These are phyloP conservation scores for Pisolithus thermaeus DNA, from an alignment of 1,284 basidiomycete genomes.

Conservation along the genomic window DNA sequence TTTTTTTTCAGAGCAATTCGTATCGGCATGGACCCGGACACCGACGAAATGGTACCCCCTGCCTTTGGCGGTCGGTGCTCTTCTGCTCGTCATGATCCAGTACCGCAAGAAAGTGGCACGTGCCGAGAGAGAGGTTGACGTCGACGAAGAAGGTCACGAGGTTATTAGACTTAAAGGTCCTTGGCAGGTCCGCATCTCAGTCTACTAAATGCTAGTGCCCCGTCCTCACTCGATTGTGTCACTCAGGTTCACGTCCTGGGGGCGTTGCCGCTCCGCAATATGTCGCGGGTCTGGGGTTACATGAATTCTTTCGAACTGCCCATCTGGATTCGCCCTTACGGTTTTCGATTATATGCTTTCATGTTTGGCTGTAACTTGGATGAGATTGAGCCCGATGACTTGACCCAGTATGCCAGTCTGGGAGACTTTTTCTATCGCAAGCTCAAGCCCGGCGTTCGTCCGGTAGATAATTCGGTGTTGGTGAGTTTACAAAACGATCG, in stretches of 20 bases:
- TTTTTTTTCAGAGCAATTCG: slow-evolving; percentile 38
- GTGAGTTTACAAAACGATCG: too few species aligned
- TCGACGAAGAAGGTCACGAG: slow-evolving; percentile 69
- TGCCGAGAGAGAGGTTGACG: slow-evolving; percentile 54
- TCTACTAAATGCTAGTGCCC: background rate
- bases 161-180: slow-evolving; percentile 81
- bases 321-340: slow-evolving; percentile 88
- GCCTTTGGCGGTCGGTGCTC: slow-evolving; percentile 85
- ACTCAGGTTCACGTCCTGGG: slow-evolving; percentile 89
- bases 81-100: slow-evolving; percentile 80
- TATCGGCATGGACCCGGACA: slow-evolving; percentile 81
- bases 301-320: slow-evolving; percentile 90
- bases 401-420: slow-evolving; percentile 75
- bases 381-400: slow-evolving; percentile 79
- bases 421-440: slow-evolving; percentile 95
- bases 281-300: slow-evolving; percentile 96
- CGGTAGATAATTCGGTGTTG: slow-evolving; percentile 74
- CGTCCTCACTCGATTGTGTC: slow-evolving; percentile 3
- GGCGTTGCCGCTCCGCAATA: slow-evolving; percentile 88
- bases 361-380: slow-evolving; percentile 93
- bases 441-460: slow-evolving; percentile 78
- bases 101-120: slow-evolving; percentile 59
- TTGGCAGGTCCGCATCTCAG: slow-evolving; percentile 73
- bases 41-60: slow-evolving; percentile 96
- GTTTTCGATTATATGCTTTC: slow-evolving; percentile 80